Conservation (phyloP, 208 protist species). For the Trypanosoma melophagium region DNA sequence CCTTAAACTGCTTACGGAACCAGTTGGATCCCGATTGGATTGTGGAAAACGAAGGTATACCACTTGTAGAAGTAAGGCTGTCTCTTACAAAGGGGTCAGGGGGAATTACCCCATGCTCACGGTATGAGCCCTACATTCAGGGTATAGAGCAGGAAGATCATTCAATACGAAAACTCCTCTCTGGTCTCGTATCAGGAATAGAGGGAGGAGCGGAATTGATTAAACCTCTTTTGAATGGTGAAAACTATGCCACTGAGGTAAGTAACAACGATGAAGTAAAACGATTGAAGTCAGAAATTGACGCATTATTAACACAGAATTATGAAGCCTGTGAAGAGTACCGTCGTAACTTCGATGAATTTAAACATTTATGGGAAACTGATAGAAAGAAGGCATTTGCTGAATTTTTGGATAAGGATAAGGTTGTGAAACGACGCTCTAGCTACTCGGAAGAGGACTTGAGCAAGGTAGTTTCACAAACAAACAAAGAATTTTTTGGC, state of each 20-base stretch:
- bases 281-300: slow-evolving; percentile 67
- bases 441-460: slow-evolving; percentile 59
- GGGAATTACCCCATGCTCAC: slow-evolving; percentile 46
- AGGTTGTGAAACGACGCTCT: slow-evolving; percentile 24
- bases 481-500: slow-evolving; percentile 85
- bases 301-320: slow-evolving; percentile 71
- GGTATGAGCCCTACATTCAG: slow-evolving; percentile 77
- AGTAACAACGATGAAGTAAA: slow-evolving; percentile 61
- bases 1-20: slow-evolving; percentile 79
- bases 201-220: slow-evolving; percentile 60
- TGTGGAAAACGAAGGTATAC: slow-evolving; percentile 83
- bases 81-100: slow-evolving; percentile 65
- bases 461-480: slow-evolving; percentile 32
- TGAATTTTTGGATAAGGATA: slow-evolving; percentile 81
- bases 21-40: slow-evolving; percentile 91
- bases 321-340: slow-evolving; percentile 82
- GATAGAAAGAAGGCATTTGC: slow-evolving; percentile 88
- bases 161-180: slow-evolving; percentile 58
- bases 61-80: slow-evolving; percentile 92
- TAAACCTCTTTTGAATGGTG: slow-evolving; percentile 43
- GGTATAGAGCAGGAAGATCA: slow-evolving; percentile 30
- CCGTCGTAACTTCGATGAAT: slow-evolving; percentile 80
- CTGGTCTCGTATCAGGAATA: slow-evolving; percentile 68
- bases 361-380: slow-evolving; percentile 91
- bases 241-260: slow-evolving; percentile 60